Conservation (phyloP, 331 rosid genomes). For the Pyracantha coccinea region DNA sequence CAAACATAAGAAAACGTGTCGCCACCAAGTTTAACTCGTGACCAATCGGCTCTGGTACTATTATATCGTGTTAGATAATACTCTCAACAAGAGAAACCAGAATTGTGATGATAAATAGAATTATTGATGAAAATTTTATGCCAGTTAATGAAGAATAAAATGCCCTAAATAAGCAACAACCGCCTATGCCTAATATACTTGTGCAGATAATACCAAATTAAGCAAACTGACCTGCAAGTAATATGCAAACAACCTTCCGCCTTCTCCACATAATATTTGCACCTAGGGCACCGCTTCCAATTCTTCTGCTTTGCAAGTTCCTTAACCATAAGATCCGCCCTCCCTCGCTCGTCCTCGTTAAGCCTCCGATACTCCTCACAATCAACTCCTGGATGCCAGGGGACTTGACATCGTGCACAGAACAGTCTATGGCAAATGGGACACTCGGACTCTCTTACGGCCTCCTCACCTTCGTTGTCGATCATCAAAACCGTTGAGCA, state of each 20-base stretch:
- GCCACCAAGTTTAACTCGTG: too few relatives aligned
- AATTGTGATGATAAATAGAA: too few relatives aligned
- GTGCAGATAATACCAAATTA: too few relatives aligned
- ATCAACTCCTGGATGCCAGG: conserved; percentile 54
- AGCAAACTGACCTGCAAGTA: conserved; percentile 40
- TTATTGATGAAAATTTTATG: too few relatives aligned
- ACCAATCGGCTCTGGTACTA: too few relatives aligned
- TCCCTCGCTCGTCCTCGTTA: conserved; percentile 34
- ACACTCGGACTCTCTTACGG: conserved; percentile 37
- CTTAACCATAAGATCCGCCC: conserved; percentile 37
- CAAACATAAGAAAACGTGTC: neutral
- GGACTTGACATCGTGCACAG: conserved; percentile 44
- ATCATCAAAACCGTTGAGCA: conserved; percentile 43
- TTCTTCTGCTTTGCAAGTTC: conserved; percentile 35
- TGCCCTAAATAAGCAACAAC: too few relatives aligned
- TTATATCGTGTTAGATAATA: too few relatives aligned
- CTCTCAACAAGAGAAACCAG: too few relatives aligned
- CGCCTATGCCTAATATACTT: too few relatives aligned
- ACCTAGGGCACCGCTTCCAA: conserved; percentile 66
- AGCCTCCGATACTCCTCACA: conserved; percentile 42
- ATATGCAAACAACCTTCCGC: conserved; percentile 51
- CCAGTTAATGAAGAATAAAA: too few relatives aligned
- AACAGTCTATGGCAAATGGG: conserved; percentile 65
- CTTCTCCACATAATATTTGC: conserved; percentile 47
- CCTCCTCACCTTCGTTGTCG: conserved; percentile 15